Evolutionary conservation across 257 asterid species (phyloP).

Genomic region (Petunia secreta): DNA sequence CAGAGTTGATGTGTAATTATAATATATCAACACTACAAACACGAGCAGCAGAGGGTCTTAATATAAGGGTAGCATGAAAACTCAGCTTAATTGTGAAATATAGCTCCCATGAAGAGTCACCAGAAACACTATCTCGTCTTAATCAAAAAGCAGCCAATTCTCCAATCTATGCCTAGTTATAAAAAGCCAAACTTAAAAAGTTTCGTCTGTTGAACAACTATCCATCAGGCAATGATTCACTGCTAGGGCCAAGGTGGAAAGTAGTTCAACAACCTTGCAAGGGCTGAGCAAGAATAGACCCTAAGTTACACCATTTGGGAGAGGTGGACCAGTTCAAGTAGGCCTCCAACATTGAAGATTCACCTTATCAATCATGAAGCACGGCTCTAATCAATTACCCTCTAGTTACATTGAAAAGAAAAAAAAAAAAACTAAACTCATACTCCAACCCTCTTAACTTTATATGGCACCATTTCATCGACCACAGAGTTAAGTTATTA

Average conservation of each 20-base stretch:
- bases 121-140: background rate
- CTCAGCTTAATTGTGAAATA: background rate
- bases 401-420: background rate
- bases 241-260: background rate
- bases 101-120: background rate
- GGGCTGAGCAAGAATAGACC: background rate
- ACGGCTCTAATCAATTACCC: background rate
- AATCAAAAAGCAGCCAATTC: background rate
- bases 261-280: background rate
- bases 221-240: background rate
- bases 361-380: background rate
- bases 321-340: background rate
- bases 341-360: background rate
- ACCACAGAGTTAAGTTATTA: no score
- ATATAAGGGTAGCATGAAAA: background rate
- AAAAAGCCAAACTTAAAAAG: background rate
- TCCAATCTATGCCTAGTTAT: background rate
- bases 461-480: background rate
- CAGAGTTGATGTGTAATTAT: background rate
- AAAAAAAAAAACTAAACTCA: no score
- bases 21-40: background rate
- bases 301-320: background rate
- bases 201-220: background rate
- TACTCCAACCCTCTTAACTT: background rate
- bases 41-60: background rate